Percentiles rank a stretch among this genome's conserved stretches.
phyloP scores from a whole-genome alignment of 1,139 yeast species.

The Yamadazyma songkhlaensis region DNA sequence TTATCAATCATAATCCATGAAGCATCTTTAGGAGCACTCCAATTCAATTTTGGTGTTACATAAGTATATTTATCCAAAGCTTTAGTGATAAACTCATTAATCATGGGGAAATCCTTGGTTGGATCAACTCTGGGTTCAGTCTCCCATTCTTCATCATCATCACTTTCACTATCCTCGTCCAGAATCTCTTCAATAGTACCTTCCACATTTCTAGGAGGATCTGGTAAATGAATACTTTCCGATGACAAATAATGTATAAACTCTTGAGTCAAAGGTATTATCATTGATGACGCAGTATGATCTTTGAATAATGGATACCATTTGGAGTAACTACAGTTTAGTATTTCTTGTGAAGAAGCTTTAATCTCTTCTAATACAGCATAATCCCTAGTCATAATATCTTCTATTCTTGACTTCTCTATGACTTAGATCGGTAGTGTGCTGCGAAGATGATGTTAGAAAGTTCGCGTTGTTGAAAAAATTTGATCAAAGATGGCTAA shows the following conservation, averaged over 20 bases:
- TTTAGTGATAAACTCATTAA: conserved; percentile 52
- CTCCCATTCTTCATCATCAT: conserved; percentile 22
- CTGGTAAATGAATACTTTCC: conserved; percentile 75
- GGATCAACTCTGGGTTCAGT: conserved; percentile 31
- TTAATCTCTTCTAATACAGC: conserved; percentile 31
- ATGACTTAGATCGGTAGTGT: not conserved
- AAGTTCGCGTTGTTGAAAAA: conserved; percentile 6
- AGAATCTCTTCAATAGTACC: conserved; percentile 9
- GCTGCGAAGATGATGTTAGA: not conserved
- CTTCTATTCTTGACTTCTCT: not conserved
- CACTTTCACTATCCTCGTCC: conserved; percentile 23
- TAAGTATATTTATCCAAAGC: conserved; percentile 44
- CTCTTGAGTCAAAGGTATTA: conserved; percentile 65
- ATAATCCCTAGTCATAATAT: conserved; percentile 15
- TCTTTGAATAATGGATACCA: conserved; percentile 65
- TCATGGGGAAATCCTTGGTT: conserved; percentile 46
- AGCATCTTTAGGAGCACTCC: conserved; percentile 97
- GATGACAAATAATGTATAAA: conserved; percentile 69
- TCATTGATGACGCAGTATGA: conserved; percentile 49
- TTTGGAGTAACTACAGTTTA: conserved; percentile 65
- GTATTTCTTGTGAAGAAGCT: conserved; percentile 48
- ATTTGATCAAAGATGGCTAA: conserved; percentile 12
- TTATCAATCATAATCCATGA: conserved; percentile 85
- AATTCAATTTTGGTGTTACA: conserved; percentile 85
- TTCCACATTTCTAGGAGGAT: conserved; percentile 12